Percentiles rank a stretch among this genome's conserved stretches.
These are phyloP conservation scores for Erodium trifolium DNA, from an alignment of 441 rosid species.

Conservation along the genomic window DNA sequence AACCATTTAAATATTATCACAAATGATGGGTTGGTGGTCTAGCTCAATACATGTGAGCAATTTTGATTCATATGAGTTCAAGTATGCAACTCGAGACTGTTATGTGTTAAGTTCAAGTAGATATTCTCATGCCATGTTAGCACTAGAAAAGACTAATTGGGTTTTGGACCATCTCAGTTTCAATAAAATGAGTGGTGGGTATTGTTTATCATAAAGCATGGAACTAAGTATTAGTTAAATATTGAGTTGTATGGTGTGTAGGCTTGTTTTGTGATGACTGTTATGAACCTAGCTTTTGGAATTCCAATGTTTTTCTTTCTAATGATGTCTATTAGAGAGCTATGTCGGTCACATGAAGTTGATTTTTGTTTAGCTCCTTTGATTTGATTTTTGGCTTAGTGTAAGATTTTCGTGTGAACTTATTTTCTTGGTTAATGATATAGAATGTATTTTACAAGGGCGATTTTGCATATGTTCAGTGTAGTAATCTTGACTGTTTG, in stretches of 20 bases:
- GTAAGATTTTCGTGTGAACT: background rate
- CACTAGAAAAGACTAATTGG: background rate
- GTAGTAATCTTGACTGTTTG: background rate
- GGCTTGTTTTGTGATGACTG: background rate
- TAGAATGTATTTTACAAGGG: background rate
- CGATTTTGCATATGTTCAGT: background rate
- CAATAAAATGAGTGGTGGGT: background rate
- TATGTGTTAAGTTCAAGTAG: background rate
- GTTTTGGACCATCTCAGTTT: background rate
- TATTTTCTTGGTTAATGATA: background rate
- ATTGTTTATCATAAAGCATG: background rate
- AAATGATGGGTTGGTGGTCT: too few species aligned
- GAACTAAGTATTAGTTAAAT: background rate
- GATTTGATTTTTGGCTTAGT: background rate
- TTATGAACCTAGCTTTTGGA: background rate
- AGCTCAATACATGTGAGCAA: too few species aligned
- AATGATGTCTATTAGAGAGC: constrained; percentile 14
- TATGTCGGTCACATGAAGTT: too few species aligned
- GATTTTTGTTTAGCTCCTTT: background rate
- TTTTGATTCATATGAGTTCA: background rate
- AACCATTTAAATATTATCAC: too few species aligned
- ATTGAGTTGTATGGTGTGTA: background rate
- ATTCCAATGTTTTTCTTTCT: background rate
- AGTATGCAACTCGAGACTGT: background rate
- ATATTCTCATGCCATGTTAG: background rate